Percentiles rank a stretch among this genome's conserved stretches.
Evolutionary conservation across 208 protist species (phyloP).

Genomic region (Vickermania ingenoplastis): DNA sequence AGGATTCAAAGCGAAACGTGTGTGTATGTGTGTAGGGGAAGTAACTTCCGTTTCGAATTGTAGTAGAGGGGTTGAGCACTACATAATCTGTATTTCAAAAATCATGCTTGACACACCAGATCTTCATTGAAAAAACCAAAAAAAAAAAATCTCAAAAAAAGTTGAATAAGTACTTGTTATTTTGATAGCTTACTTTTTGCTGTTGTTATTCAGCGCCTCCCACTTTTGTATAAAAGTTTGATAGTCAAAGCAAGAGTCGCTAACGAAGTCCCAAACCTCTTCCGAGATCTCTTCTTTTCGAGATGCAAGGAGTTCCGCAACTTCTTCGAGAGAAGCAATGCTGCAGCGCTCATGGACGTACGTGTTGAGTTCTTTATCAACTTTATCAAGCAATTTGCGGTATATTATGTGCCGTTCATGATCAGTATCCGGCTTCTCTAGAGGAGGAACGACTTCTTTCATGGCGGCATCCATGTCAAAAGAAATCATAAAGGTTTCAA

Average conservation of each 20-base stretch:
- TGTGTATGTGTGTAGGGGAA: too few relatives aligned
- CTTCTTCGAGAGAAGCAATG: constrained; percentile 14
- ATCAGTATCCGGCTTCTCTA: constrained; percentile 24
- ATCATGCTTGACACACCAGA: too few relatives aligned
- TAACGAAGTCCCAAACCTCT: constrained; percentile 77
- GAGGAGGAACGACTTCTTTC: constrained; percentile 24
- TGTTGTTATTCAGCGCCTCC: constrained; percentile 10
- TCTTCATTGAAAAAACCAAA: too few relatives aligned
- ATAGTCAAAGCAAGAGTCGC: constrained; percentile 79
- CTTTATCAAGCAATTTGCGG: constrained; percentile 26
- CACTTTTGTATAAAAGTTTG: constrained; percentile 52
- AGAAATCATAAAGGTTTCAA: constrained; percentile 81
- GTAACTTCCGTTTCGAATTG: too few relatives aligned
- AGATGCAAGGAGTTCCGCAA: constrained; percentile 30
- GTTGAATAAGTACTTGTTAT: too few relatives aligned
- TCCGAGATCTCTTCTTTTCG: constrained; percentile 63
- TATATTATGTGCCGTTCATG: constrained; percentile 59
- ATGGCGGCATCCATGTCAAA: constrained; percentile 44
- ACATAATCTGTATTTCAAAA: too few relatives aligned
- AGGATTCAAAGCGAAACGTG: too few relatives aligned
- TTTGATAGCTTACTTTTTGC: too few relatives aligned
- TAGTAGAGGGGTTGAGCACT: too few relatives aligned
- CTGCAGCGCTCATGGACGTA: constrained; percentile 28
- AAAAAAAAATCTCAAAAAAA: too few relatives aligned
- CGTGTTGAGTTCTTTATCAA: constrained; percentile 51